Percentiles rank a stretch among this genome's conserved stretches.
Evolutionary conservation across 768 basidiomycete genomes (phyloP).

Genomic region (Macrolepiota dolichaula): DNA sequence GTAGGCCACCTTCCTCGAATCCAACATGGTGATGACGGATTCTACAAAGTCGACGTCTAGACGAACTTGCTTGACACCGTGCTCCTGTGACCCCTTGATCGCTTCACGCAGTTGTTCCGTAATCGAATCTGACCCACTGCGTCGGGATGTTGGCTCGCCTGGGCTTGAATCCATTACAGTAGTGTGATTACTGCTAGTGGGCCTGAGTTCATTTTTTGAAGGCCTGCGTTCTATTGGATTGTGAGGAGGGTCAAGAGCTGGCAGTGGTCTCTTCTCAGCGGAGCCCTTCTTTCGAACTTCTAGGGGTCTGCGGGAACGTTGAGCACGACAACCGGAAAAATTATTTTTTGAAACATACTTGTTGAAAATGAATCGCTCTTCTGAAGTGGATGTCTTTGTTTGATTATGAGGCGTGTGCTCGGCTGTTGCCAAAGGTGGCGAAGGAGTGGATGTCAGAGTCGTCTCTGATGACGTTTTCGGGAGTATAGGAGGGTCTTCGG

Average conservation of each 20-base stretch:
- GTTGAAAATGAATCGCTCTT: neutral
- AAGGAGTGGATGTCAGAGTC: conserved; percentile 21
- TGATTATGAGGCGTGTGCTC: neutral
- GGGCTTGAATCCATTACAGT: neutral
- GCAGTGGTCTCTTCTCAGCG: conserved; percentile 3
- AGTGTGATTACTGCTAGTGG: neutral
- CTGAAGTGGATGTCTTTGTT: neutral
- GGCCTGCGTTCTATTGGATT: neutral
- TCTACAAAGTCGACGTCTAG: conserved; percentile 76
- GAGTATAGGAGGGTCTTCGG: conserved; percentile 25
- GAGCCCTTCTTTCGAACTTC: neutral
- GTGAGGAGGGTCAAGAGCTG: neutral
- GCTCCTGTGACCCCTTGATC: conserved; percentile 55
- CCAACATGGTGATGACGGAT: conserved; percentile 62
- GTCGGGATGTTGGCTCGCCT: conserved; percentile 13
- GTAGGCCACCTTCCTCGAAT: conserved; percentile 59
- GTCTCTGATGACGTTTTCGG: conserved; percentile 29
- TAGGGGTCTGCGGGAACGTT: neutral
- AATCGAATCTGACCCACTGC: conserved; percentile 44
- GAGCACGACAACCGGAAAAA: neutral
- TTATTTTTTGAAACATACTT: neutral
- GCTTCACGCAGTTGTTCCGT: conserved; percentile 56
- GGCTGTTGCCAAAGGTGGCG: neutral
- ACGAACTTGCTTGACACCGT: conserved; percentile 56
- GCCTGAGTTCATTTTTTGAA: neutral